A percentile compares a stretch with the other conserved stretches of the same genome.
phyloP scores from a whole-genome alignment of 23 red algal genomes.

The Gracilaria gracilis region DNA sequence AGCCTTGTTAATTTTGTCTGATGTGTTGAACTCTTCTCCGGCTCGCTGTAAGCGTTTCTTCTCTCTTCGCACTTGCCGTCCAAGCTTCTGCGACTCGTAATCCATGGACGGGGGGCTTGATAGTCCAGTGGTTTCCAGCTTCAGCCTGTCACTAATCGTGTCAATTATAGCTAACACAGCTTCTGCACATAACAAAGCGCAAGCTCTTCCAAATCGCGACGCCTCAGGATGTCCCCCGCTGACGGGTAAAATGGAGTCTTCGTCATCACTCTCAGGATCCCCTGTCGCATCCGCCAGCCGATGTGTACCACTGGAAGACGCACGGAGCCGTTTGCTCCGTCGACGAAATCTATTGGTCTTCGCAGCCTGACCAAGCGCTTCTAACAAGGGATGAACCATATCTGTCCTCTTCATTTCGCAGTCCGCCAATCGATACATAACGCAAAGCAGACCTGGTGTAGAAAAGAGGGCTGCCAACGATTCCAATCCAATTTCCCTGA shows the following conservation, averaged over 20 bases:
- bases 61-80: slow-evolving; percentile 43
- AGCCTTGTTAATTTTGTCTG: slow-evolving; percentile 58
- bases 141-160: slow-evolving; percentile 67
- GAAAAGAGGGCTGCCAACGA: slow-evolving; percentile 66
- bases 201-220: slow-evolving; percentile 43
- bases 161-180: slow-evolving; percentile 60
- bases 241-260: slow-evolving; percentile 22
- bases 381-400: slow-evolving; percentile 77
- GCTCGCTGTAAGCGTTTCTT: slow-evolving; percentile 47
- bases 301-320: slow-evolving; percentile 59
- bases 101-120: slow-evolving; percentile 20
- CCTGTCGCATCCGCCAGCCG: slow-evolving; percentile 7
- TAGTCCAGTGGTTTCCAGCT: slow-evolving; percentile 39
- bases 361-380: slow-evolving; percentile 66
- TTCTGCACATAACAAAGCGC: slow-evolving; percentile 64
- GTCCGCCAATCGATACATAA: slow-evolving; percentile 75
- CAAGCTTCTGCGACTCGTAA: neutral
- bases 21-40: slow-evolving; percentile 47
- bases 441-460: slow-evolving; percentile 73
- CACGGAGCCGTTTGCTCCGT: slow-evolving; percentile 60
- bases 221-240: slow-evolving; percentile 27
- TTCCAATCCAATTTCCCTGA: slow-evolving; percentile 82
- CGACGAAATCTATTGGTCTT: slow-evolving; percentile 41
- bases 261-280: slow-evolving; percentile 71
- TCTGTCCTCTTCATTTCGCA: slow-evolving; percentile 77